Evolutionary conservation across 768 basidiomycete genomes (phyloP).

Genomic region (Xerocomus potaroensis): DNA sequence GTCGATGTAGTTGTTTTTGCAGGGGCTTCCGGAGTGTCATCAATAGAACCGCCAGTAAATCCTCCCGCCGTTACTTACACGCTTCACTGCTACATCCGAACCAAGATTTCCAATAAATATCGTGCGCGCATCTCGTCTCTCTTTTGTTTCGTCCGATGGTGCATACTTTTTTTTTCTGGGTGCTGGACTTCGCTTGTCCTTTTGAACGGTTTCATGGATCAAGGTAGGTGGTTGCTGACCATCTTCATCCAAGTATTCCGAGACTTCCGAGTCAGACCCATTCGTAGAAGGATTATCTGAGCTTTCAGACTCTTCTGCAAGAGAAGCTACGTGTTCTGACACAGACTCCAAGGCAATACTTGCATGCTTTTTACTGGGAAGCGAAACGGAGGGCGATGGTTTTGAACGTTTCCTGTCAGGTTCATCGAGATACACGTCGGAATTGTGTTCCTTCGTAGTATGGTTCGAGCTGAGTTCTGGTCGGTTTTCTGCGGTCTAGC

Average conservation of each 20-base stretch:
- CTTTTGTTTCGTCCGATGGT: conserved; percentile 67
- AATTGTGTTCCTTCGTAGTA: conserved; percentile 10
- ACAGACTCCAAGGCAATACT: background rate
- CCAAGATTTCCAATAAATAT: conserved; percentile 91
- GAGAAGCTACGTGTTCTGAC: background rate
- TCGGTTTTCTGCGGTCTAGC: conserved; percentile 6
- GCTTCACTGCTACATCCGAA: conserved; percentile 68
- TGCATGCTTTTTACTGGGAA: conserved; percentile 11
- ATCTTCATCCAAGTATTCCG: conserved; percentile 25
- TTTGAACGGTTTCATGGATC: conserved; percentile 61
- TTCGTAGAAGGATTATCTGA: conserved; percentile 6
- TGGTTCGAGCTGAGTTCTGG: conserved; percentile 5
- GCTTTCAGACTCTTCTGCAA: background rate
- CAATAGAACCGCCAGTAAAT: background rate
- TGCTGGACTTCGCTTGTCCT: conserved; percentile 26
- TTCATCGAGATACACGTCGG: conserved; percentile 12
- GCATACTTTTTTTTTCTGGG: conserved; percentile 41
- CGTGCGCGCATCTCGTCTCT: conserved; percentile 74
- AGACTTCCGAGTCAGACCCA: conserved; percentile 29
- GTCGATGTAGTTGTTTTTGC: conserved; percentile 71
- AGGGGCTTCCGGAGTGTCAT: conserved; percentile 46
- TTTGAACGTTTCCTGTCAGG: conserved; percentile 18
- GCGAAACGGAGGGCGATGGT: conserved; percentile 20
- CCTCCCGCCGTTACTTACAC: conserved; percentile 47
- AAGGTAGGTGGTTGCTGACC: conserved; percentile 34